Conservation (phyloP, 805 yeast genomes). For the Saccharomycopsis capsularis region DNA sequence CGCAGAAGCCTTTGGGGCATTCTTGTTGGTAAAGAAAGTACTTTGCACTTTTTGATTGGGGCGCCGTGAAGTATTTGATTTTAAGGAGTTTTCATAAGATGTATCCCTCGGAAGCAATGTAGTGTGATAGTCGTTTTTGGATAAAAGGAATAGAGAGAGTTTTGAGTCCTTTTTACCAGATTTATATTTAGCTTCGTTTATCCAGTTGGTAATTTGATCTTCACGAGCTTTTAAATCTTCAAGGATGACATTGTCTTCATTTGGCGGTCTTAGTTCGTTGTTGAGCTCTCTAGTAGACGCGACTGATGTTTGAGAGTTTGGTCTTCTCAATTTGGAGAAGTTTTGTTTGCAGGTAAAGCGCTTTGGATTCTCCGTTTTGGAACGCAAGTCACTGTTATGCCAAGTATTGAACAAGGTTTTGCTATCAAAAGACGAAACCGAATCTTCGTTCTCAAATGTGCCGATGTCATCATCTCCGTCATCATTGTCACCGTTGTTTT, state of each 20-base stretch:
- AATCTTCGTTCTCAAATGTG: conserved; percentile 6
- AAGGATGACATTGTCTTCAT: conserved; percentile 4
- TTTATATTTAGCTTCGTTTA: too few relatives aligned
- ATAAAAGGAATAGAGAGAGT: too few relatives aligned
- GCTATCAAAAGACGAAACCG: conserved; percentile 17
- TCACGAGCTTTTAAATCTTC: conserved; percentile 20
- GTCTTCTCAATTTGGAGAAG: not conserved
- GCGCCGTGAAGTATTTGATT: too few relatives aligned
- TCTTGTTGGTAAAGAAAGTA: too few relatives aligned
- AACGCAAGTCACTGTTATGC: conserved; percentile 18
- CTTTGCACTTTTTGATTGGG: too few relatives aligned
- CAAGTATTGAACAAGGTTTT: conserved; percentile 17
- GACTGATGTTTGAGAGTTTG: not conserved
- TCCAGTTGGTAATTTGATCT: conserved; percentile 20
- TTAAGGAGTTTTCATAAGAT: too few relatives aligned
- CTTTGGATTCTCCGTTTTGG: conserved; percentile 1
- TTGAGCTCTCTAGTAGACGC: conserved; percentile 6
- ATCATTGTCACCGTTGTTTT: not conserved
- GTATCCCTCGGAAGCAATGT: too few relatives aligned
- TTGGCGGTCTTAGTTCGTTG: conserved; percentile 17
- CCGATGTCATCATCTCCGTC: too few relatives aligned
- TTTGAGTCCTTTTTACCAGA: too few relatives aligned
- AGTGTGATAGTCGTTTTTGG: too few relatives aligned
- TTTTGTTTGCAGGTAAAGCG: not conserved
- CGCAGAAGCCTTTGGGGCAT: too few relatives aligned